Percentiles rank a stretch among this genome's conserved stretches.
Evolutionary conservation across 257 asterid genomes (phyloP).

Genomic region (Nicotiana sylvestris): DNA sequence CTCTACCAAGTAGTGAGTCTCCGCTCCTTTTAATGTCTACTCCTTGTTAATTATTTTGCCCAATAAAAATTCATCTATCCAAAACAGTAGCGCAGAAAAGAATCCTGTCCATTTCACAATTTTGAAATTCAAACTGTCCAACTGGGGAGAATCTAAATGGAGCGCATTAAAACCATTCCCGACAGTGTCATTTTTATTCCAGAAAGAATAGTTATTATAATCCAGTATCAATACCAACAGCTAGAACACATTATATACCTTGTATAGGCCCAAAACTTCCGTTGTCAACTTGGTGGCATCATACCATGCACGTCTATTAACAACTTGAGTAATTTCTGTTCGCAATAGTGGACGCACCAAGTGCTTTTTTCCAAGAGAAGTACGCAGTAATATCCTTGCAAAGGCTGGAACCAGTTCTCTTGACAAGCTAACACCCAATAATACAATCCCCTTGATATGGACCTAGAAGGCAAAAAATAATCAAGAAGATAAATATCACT

Average conservation of each 20-base stretch:
- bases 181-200: background rate
- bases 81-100: too few relatives aligned
- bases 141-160: background rate
- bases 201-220: background rate
- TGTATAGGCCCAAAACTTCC: conserved; percentile 68
- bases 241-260: conserved; percentile 42
- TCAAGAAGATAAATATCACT: background rate
- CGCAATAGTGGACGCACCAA: conserved; percentile 86
- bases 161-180: background rate
- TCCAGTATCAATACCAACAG: background rate
- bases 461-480: conserved; percentile 37
- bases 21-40: too few relatives aligned
- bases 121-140: background rate
- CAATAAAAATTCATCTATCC: too few relatives aligned
- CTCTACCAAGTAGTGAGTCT: too few relatives aligned
- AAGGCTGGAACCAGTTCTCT: conserved; percentile 89
- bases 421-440: conserved; percentile 73
- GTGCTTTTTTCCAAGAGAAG: conserved; percentile 85
- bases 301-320: conserved; percentile 94
- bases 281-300: conserved; percentile 80
- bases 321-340: conserved; percentile 88
- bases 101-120: background rate
- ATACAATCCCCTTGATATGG: conserved; percentile 74
- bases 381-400: conserved; percentile 79
- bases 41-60: too few relatives aligned